Conservation (phyloP, 2,329 filamentous ascomycete species). For the Fusarium devonianum region DNA sequence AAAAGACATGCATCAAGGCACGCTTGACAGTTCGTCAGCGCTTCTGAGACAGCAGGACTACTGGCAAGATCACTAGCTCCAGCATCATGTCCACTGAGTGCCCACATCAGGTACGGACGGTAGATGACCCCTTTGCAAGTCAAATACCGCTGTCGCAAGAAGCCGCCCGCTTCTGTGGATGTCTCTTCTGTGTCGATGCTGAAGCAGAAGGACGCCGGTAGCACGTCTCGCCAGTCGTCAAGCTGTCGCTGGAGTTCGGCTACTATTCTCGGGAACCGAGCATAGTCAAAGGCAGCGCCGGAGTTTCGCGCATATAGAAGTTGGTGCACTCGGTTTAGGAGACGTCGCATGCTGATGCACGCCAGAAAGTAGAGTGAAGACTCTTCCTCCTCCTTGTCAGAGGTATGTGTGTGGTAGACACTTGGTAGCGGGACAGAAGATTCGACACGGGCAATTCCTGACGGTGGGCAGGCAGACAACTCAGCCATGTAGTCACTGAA, state of each 20-base stretch:
- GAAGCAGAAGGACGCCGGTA: conserved; percentile 54
- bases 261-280: conserved; percentile 56
- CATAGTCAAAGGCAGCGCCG: conserved; percentile 53
- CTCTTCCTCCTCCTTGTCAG: conserved; percentile 51
- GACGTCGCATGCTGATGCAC: conserved; percentile 59
- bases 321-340: conserved; percentile 58
- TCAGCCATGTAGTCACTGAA: conserved; percentile 60
- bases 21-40: conserved; percentile 51
- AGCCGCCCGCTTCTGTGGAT: conserved; percentile 53
- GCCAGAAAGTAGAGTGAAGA: conserved; percentile 61
- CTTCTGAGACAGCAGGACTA: conserved; percentile 43
- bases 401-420: conserved; percentile 54
- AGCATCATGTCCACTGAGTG: conserved; percentile 49
- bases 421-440: conserved; percentile 58
- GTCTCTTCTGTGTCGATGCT: conserved; percentile 43
- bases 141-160: conserved; percentile 59
- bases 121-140: conserved; percentile 62
- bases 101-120: conserved; percentile 59
- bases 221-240: conserved; percentile 57
- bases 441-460: conserved; percentile 59
- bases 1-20: conserved; percentile 57
- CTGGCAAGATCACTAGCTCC: conserved; percentile 37
- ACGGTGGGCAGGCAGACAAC: conserved; percentile 57
- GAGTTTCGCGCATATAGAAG: conserved; percentile 56
- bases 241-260: conserved; percentile 58